phyloP scores from a whole-genome alignment of 495 filamentous ascomycete genomes.

The Gamarada debralockiae region DNA sequence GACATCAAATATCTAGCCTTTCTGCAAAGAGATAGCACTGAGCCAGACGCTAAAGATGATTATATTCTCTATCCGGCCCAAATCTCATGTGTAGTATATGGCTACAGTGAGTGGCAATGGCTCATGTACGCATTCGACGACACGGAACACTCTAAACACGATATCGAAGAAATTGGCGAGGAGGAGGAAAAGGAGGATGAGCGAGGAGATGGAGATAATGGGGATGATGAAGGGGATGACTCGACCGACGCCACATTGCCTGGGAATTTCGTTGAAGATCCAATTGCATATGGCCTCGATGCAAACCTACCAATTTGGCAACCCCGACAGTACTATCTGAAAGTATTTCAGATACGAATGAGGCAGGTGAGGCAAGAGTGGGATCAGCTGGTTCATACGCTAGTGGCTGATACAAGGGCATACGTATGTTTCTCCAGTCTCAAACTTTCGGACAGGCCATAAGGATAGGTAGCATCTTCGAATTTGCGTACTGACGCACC shows the following conservation, averaged over 20 bases:
- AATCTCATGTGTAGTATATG: not conserved
- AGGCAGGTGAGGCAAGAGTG: not conserved
- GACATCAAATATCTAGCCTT: not conserved
- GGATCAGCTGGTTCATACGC: not conserved
- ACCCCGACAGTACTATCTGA: not conserved
- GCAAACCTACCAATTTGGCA: conserved; percentile 4
- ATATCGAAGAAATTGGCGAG: not conserved
- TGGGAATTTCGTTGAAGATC: too few relatives aligned
- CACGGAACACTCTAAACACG: not conserved
- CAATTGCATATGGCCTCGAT: not conserved
- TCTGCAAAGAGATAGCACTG: not conserved
- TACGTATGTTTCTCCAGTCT: conserved; percentile 1
- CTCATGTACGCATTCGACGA: conserved; percentile 3
- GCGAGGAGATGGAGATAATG: too few relatives aligned
- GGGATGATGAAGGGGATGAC: not conserved
- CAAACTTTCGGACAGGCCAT: not conserved
- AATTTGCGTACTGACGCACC: not conserved
- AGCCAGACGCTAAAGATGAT: not conserved
- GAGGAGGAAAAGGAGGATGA: too few relatives aligned
- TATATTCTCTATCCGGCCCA: not conserved
- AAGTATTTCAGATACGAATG: not conserved
- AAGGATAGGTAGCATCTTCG: too few relatives aligned
- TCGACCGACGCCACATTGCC: not conserved
- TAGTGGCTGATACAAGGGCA: conserved; percentile 2
- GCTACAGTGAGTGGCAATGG: conserved; percentile 3